Base-by-base conservation (phyloP, 352 stramenopile species). In the Thalassiosira delicatula region DNA sequence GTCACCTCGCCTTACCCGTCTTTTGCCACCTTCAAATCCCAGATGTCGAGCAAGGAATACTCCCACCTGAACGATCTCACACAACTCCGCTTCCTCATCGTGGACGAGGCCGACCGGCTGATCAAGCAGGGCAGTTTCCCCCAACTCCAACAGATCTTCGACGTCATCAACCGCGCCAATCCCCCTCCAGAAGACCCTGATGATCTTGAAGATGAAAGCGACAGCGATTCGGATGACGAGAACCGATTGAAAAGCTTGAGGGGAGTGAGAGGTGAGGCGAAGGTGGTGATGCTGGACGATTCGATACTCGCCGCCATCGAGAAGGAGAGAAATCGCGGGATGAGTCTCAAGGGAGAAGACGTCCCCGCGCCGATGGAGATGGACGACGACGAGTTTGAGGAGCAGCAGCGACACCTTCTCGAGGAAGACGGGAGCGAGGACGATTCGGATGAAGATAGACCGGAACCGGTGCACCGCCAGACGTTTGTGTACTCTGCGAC, bases 21-120 rank as follows among this genome's bases (percentile, higher is more conserved):
- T n/a, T n/a, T n/a, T n/a, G n/a, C n/a, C n/a, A n/a, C 51, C 35
- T 54, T 63, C 51, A 33, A 57, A 62, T 59, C n/a, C n/a, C n/a
- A 94, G 89, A 90, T 94, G 69, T 92, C 89, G 42, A 90, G 79
- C 66, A 80, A 87, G 30, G 83, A 93, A 23, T 85, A 93, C 70
- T 67, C 70, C 37, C 91, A 93, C 70, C 69, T 94, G 4, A 88
- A 84, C n/a, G 76, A 94, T 63, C 73, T 93, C 9, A 86, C 86
- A 21, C 92, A 95, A 61, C 83, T 98, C 67, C 93, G 92, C 5
- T 98, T 98, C 83, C 80, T 98, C 11, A 95, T 98, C 7, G 93
- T 98, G 8, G 96, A 98, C 85, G 96, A 98, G 86, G 96, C 96
- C 35, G 96, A 98, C 88, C 94, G 96, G 42, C 97, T 98, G 96